These are phyloP conservation scores for Aureococcus anophagefferens DNA, from an alignment of 108 stramenopile genomes.

Conservation along the genomic window DNA sequence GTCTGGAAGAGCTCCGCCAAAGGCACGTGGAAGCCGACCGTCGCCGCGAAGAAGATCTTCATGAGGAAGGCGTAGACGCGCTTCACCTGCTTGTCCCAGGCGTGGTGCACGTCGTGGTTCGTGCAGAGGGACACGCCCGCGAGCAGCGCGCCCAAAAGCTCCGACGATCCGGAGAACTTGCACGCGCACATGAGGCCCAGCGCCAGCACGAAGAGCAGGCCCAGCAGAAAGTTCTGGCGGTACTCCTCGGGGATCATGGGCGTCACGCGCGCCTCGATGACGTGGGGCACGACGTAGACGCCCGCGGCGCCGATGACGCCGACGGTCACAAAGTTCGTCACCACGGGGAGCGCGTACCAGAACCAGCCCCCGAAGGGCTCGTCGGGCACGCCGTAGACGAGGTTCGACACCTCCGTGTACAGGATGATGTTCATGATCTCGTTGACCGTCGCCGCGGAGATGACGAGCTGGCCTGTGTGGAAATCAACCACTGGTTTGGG, in stretches of 20 bases:
- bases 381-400: slow-evolving; percentile 27
- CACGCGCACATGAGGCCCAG: slow-evolving; percentile 24
- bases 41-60: slow-evolving; percentile 70
- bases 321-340: neutral
- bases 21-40: slow-evolving; percentile 39
- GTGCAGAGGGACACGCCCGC: slow-evolving; percentile 65
- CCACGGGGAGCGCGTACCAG: neutral
- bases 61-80: slow-evolving; percentile 67
- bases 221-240: slow-evolving; percentile 20
- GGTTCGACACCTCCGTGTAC: too few species aligned
- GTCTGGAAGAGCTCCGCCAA: too few species aligned
- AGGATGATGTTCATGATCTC: too few species aligned
- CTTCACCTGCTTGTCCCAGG: slow-evolving; percentile 62
- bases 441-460: too few species aligned
- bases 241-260: neutral
- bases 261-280: neutral
- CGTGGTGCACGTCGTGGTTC: slow-evolving; percentile 43
- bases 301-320: neutral
- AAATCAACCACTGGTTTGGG: too few species aligned
- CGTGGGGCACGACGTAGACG: neutral
- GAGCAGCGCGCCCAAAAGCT: slow-evolving; percentile 35
- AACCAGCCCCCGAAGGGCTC: too few species aligned
- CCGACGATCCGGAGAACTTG: slow-evolving; percentile 20
- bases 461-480: too few species aligned
- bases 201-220: slow-evolving; percentile 11